Evolutionary conservation across 495 filamentous ascomycete genomes (phyloP).

Genomic region (Neurospora tetraspora): DNA sequence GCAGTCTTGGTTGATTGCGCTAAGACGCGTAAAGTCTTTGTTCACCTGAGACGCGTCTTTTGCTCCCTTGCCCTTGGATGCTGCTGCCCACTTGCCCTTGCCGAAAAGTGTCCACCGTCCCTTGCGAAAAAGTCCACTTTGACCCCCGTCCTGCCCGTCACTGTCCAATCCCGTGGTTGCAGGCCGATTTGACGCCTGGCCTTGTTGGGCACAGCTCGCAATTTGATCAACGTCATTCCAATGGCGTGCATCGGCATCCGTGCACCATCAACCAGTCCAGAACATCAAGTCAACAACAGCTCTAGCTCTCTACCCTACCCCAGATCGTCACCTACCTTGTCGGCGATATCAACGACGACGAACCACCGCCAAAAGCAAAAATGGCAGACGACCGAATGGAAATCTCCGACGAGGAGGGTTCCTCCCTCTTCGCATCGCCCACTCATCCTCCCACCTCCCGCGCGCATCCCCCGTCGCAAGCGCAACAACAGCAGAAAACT

Average conservation of each 20-base stretch:
- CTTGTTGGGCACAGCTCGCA: neutral
- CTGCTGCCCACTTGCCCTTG: neutral
- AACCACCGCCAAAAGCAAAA: neutral
- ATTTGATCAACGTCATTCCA: neutral
- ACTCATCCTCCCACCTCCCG: slow-evolving; percentile 26
- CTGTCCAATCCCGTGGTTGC: neutral
- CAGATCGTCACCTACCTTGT: neutral
- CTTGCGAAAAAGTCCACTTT: neutral
- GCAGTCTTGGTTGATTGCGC: neutral
- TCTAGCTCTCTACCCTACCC: neutral
- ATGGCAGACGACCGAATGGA: slow-evolving; percentile 16
- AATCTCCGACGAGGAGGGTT: slow-evolving; percentile 45
- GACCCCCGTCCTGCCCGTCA: neutral
- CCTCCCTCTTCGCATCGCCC: slow-evolving; percentile 61
- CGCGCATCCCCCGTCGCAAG: neutral
- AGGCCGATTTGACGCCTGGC: neutral
- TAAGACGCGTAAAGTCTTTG: neutral
- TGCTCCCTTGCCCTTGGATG: neutral
- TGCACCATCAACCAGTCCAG: slow-evolving; percentile 1
- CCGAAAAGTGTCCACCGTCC: neutral
- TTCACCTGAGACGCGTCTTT: neutral
- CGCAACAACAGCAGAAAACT: neutral
- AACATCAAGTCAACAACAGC: neutral
- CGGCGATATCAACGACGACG: neutral
- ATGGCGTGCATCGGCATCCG: neutral